Evolutionary conservation across 768 basidiomycete species (phyloP).

Genomic region (Mycena amicta): DNA sequence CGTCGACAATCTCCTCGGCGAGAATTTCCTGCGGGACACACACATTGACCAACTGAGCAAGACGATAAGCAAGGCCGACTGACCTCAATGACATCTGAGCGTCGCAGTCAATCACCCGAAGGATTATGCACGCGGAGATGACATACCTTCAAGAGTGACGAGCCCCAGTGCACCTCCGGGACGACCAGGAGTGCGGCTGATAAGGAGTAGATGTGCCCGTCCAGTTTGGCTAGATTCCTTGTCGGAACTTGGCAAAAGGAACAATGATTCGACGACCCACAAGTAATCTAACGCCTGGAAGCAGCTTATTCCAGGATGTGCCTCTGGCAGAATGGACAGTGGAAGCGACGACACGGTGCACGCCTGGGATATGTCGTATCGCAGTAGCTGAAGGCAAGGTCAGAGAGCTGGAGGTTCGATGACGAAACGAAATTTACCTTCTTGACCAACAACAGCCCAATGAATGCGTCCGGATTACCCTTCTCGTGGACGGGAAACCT

Average conservation of each 20-base stretch:
- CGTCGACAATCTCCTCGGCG: constrained; percentile 93
- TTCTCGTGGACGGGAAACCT: constrained; percentile 69
- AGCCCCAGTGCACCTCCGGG: constrained; percentile 89
- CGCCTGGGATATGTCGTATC: constrained; percentile 81
- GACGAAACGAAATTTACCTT: constrained; percentile 36
- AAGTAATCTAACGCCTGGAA: constrained; percentile 96
- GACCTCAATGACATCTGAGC: constrained; percentile 78
- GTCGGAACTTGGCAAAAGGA: neutral
- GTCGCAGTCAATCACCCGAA: too few relatives aligned
- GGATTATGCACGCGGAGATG: neutral
- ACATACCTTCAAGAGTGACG: constrained; percentile 78
- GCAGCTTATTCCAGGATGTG: constrained; percentile 84
- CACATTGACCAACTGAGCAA: neutral
- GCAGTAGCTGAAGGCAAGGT: constrained; percentile 83
- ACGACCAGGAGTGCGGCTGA: constrained; percentile 83
- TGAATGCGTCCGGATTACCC: constrained; percentile 52
- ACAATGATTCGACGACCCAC: constrained; percentile 43
- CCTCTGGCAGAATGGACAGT: constrained; percentile 88
- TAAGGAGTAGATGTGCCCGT: constrained; percentile 85
- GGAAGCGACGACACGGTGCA: constrained; percentile 74
- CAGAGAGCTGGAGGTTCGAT: too few relatives aligned
- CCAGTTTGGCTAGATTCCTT: constrained; percentile 75
- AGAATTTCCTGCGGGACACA: constrained; percentile 67
- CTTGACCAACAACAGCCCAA: constrained; percentile 66
- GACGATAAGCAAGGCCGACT: neutral